Conservation (phyloP, 129 eudicot genomes). For the Escallonia rubra region DNA sequence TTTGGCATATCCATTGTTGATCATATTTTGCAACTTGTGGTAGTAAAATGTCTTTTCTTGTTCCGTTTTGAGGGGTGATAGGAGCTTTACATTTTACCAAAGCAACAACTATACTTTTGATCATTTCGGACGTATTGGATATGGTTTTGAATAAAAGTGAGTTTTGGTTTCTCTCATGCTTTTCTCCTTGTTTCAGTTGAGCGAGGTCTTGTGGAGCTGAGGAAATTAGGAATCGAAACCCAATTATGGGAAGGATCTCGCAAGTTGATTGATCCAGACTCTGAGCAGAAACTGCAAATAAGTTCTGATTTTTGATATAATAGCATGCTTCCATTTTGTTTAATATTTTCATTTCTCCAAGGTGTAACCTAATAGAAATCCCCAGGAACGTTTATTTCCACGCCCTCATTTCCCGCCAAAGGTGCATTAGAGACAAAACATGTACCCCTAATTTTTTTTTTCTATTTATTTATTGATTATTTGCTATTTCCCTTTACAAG, state of each 20-base stretch:
- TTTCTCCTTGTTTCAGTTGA: slow-evolving; percentile 43
- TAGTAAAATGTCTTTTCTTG: too few species aligned
- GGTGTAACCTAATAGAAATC: too few species aligned
- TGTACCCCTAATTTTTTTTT: too few species aligned
- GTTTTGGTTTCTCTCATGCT: background rate
- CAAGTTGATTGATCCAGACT: slow-evolving; percentile 46
- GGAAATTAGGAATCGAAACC: slow-evolving; percentile 59
- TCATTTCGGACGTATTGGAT: background rate
- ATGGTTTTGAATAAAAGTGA: background rate
- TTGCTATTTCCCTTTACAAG: too few species aligned
- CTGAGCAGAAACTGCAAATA: slow-evolving; percentile 31
- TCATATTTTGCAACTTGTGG: too few species aligned
- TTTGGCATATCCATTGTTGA: too few species aligned
- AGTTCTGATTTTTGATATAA: slow-evolving; percentile 26
- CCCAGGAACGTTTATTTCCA: too few species aligned
- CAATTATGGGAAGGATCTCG: slow-evolving; percentile 85
- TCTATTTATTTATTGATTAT: too few species aligned
- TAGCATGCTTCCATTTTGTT: background rate
- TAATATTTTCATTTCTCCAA: background rate
- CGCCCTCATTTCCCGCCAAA: too few species aligned
- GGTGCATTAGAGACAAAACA: too few species aligned
- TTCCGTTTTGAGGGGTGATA: too few species aligned
- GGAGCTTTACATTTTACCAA: too few species aligned
- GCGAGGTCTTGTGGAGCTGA: slow-evolving; percentile 67
- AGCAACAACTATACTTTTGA: background rate